Evolutionary conservation across 164 flowering plant species (phyloP), one percentile per base, ranked within the genome.

Genomic region (Vitis riparia): DNA sequence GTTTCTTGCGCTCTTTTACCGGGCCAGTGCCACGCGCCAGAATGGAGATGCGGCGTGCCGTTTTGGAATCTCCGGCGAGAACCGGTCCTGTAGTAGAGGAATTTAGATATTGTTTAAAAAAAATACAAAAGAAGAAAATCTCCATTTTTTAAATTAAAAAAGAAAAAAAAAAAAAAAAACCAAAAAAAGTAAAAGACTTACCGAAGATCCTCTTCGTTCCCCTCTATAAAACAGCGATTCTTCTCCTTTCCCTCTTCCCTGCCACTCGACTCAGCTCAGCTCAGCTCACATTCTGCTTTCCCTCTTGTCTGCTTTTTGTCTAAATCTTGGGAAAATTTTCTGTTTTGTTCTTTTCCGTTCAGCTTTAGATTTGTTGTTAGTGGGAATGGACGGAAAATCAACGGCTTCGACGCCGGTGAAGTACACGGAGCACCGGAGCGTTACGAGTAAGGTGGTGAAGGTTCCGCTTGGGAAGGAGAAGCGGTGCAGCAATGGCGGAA

Each of bases 201-300:
- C 44, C 44, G 44, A 48, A 48, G 60, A 17, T 3, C 12, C 6
- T 4, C 32, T 7, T 27, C 7, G 72, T 64, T 59, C 27, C 62
- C 56, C 56, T 62, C 73, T 70, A 69, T 69, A 70, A 70, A 75
- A 65, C 44, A 14, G 69, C 66, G 73, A 70, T 60, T 64, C 68
- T 29, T 57, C 16, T 9, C 50, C 55, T 63, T 68, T 73, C 55
- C 52, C 52, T 51, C 44, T 9, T 56, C 51, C 19, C 51, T 48
- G 63, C 58, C 50, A 53, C 56, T 13, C 1, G n/a, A 14, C 56
- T 12, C 56, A 13, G 56, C 15, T 37, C 44, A 2, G 44, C 44
- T 37, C 44, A 37, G 44, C 7, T 37, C 44, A 37, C 23, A 0
- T 49, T 5, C 32, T 23, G 48, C n/a, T 19, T 49, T 60, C 55